Conservation (phyloP, 352 stramenopile genomes). For the Globisporangium echinulatum region DNA sequence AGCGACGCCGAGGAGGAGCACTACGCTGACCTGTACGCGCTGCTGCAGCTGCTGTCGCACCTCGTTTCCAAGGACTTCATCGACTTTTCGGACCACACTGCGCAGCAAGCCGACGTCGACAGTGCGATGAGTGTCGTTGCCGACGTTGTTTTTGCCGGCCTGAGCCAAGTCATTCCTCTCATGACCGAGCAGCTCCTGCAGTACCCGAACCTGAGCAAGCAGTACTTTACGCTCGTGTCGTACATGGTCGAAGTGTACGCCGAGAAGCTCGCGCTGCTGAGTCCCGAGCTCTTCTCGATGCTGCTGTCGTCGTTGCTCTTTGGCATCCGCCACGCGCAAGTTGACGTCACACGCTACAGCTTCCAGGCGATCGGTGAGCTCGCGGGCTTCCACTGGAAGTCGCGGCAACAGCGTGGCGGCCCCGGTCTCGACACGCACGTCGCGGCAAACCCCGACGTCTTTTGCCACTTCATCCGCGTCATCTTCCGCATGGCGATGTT, state of each 20-base stretch:
- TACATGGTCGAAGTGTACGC: slow-evolving; percentile 86
- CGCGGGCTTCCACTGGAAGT: slow-evolving; percentile 64
- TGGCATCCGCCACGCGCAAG: slow-evolving; percentile 63
- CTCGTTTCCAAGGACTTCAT: slow-evolving; percentile 82
- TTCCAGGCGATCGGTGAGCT: slow-evolving; percentile 80
- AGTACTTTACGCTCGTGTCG: slow-evolving; percentile 86
- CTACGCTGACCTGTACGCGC: slow-evolving; percentile 62
- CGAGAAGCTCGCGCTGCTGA: slow-evolving; percentile 61
- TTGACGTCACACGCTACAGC: slow-evolving; percentile 73
- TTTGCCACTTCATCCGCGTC: slow-evolving; percentile 65
- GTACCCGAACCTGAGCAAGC: slow-evolving; percentile 79
- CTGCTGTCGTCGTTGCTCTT: slow-evolving; percentile 69
- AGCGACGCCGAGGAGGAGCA: slow-evolving; percentile 70
- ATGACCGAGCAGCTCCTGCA: slow-evolving; percentile 87
- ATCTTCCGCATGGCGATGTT: slow-evolving; percentile 79
- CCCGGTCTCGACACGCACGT: slow-evolving; percentile 42
- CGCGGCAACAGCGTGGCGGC: slow-evolving; percentile 33
- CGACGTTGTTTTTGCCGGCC: slow-evolving; percentile 84
- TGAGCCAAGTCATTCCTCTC: slow-evolving; percentile 83
- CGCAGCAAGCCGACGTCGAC: slow-evolving; percentile 47
- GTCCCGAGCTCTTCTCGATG: slow-evolving; percentile 65
- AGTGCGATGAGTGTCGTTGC: slow-evolving; percentile 61
- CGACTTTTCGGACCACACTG: slow-evolving; percentile 74
- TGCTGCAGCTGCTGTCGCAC: slow-evolving; percentile 77
- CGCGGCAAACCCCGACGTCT: slow-evolving; percentile 47